A percentile compares a stretch with the other conserved stretches of the same genome.
phyloP scores from a whole-genome alignment of 768 basidiomycete species.

The Leucocoprinus leucothites region DNA sequence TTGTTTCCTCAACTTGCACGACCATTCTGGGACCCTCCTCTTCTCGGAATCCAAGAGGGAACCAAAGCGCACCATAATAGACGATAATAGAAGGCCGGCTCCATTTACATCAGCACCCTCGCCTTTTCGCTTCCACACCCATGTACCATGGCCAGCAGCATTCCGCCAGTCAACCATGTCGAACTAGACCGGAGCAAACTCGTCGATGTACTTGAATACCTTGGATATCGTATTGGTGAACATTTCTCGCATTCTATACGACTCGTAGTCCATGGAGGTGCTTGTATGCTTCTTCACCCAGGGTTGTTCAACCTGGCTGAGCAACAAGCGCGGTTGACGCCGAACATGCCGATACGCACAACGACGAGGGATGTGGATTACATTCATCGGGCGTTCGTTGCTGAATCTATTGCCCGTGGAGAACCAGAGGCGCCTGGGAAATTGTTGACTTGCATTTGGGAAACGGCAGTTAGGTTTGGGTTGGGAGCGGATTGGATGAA shows the following conservation, averaged over 20 bases:
- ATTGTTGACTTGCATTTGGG: conserved; percentile 52
- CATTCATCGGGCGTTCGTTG: conserved; percentile 56
- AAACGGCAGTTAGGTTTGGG: conserved; percentile 46
- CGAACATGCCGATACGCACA: conserved; percentile 36
- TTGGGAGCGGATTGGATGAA: conserved; percentile 78
- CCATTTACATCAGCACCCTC: neutral
- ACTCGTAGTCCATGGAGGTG: conserved; percentile 70
- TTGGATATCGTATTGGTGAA: conserved; percentile 45
- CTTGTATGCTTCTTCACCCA: conserved; percentile 68
- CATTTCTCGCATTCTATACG: conserved; percentile 52
- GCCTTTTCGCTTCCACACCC: neutral
- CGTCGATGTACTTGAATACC: conserved; percentile 39
- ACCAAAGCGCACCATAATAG: neutral
- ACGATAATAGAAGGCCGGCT: neutral
- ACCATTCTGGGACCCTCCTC: no score
- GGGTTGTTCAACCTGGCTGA: conserved; percentile 30
- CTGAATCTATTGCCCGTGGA: conserved; percentile 47
- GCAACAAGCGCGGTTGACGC: conserved; percentile 24
- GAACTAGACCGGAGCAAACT: conserved; percentile 43
- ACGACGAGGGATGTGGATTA: conserved; percentile 70
- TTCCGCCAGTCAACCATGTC: conserved; percentile 32
- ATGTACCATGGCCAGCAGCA: neutral
- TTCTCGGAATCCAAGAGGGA: neutral
- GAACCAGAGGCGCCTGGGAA: conserved; percentile 50
- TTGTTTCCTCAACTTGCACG: no score